Evolutionary conservation across 371 early-diverging fungal genomes (phyloP).

Genomic region (Mucor mucedo): DNA sequence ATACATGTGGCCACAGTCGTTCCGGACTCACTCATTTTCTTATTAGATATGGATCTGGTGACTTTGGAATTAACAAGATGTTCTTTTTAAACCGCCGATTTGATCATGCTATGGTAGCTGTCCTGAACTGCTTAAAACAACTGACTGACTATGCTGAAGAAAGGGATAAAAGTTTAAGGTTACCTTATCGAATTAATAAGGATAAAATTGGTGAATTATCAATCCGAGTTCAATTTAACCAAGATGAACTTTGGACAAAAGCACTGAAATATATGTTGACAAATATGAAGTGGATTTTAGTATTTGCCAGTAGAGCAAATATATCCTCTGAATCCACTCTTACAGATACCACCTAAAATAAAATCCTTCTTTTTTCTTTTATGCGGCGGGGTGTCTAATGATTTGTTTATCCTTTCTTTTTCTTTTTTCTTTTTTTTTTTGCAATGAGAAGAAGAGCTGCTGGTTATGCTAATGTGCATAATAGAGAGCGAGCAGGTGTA

Average conservation of each 20-base stretch:
- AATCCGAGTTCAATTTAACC: constrained; percentile 85
- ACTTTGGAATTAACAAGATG: constrained; percentile 81
- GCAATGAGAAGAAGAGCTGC: constrained; percentile 46
- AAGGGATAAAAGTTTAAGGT: constrained; percentile 71
- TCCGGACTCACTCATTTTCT: neutral
- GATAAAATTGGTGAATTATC: constrained; percentile 89
- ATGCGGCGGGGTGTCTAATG: neutral
- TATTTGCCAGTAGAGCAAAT: constrained; percentile 67
- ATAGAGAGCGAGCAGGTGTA: constrained; percentile 41
- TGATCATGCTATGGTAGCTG: constrained; percentile 90
- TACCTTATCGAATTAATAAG: constrained; percentile 89
- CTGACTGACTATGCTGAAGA: constrained; percentile 81
- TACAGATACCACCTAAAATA: neutral
- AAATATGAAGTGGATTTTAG: constrained; percentile 85
- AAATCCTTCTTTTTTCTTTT: neutral
- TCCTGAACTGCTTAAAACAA: constrained; percentile 88
- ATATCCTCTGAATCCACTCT: constrained; percentile 21
- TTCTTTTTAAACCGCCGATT: constrained; percentile 84
- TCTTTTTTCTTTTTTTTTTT: constrained; percentile 2
- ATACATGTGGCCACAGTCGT: neutral
- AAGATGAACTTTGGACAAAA: constrained; percentile 90
- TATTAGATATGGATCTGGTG: constrained; percentile 84
- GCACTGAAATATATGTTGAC: constrained; percentile 90
- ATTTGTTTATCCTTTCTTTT: neutral
- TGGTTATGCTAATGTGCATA: constrained; percentile 39